Conservation (phyloP, 228 moss, liverwort and hornwort genomes). For the Sphagnum fallax region DNA sequence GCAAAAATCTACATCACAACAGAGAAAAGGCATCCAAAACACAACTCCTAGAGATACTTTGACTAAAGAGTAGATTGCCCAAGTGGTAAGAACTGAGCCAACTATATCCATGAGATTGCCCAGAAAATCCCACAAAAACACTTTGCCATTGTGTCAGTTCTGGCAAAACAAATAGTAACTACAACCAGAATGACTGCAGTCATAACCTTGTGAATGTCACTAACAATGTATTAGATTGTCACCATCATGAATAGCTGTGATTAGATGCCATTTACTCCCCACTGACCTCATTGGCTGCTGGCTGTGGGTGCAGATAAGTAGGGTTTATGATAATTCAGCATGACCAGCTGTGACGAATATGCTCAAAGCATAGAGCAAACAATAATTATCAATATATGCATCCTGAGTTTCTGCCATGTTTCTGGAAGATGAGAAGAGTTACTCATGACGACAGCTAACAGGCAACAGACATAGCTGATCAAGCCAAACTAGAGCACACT, state of each 20-base stretch:
- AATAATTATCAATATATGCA: background rate
- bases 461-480: background rate
- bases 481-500: background rate
- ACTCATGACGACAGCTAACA: no score
- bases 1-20: background rate
- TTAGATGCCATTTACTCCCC: no score
- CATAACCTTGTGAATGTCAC: no score
- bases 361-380: background rate
- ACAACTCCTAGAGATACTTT: no score
- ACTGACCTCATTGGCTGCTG: no score
- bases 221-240: no score
- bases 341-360: background rate
- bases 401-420: background rate
- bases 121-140: background rate
- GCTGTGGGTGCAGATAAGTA: no score
- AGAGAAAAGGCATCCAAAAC: background rate
- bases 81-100: background rate
- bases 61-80: no score
- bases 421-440: no score
- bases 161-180: background rate
- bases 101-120: background rate
- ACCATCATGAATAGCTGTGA: no score
- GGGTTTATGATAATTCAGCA: no score
- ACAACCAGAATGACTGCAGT: no score
- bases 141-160: background rate